Base-by-base conservation (phyloP, 495 filamentous ascomycete genomes). In the Hypoxylon lenormandii region DNA sequence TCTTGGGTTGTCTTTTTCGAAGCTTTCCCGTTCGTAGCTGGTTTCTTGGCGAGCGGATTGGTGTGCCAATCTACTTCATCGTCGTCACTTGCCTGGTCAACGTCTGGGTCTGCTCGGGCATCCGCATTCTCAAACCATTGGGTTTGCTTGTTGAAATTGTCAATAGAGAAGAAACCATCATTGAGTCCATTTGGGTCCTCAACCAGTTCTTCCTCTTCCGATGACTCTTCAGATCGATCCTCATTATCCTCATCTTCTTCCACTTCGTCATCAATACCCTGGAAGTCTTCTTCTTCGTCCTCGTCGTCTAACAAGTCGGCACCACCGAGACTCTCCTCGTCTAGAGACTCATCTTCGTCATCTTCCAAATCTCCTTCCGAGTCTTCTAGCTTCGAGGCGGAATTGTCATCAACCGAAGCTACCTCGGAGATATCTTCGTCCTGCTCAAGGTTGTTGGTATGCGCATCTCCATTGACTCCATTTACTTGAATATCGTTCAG, bases 151-250 rank as follows among this genome's bases (percentile, higher is more conserved):
- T 98, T 98, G 85, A 98, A 98, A 52, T 97, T 89, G 63, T 98
- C 93, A 64, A 98, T 96, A 0, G 92, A 97, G 80, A 98, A 98
- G 80, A 98, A 98, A 3, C 93, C 95, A 73, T 98, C 95, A 75
- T 98, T 98, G 76, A 92, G 78, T 22, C 86, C 84, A 64, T 83
- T 74, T 33, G 83, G 81, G 51, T 86, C 84, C 54, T 85, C 80
- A 13, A 84, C 77, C 22, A 82, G 72, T 3, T 77, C 76, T 19
- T 80, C 69, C 1, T 77, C 76, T 19, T 79, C 69, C 1, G 64
- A 56, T 4, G 69, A 64, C 10, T 79, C 69, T 6, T 78, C 76
- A 8, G 78, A 74, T 6, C 78, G 72, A 2, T 75, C 80, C 5
- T 75, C 79, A 0, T 78, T 70, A 4, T 77, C 74, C 0, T 73